Conservation (phyloP, 202 grass and related monocot genomes). For the Setaria viridis region DNA sequence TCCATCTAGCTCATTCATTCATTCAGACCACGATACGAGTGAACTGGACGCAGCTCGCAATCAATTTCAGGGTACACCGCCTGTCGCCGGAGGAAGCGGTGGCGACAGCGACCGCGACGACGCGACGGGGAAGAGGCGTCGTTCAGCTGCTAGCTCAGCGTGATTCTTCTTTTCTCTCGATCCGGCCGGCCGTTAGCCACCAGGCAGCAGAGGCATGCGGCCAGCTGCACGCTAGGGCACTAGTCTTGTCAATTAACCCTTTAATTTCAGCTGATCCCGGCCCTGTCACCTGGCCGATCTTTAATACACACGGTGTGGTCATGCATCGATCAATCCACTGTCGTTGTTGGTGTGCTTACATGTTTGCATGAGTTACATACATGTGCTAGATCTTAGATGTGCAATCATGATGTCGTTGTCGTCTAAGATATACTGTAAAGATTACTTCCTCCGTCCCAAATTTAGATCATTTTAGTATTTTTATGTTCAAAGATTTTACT, state of each 20-base stretch:
- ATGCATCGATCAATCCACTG: not conserved
- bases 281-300: not conserved
- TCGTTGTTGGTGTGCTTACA: too few species aligned
- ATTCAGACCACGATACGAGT: not conserved
- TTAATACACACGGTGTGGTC: not conserved
- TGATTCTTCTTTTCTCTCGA: not conserved
- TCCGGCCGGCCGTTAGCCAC: not conserved
- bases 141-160: not conserved
- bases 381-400: not conserved
- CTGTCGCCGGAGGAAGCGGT: not conserved
- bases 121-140: not conserved
- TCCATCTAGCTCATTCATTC: too few species aligned
- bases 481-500: too few species aligned
- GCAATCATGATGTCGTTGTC: not conserved
- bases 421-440: not conserved
- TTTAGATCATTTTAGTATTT: too few species aligned
- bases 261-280: not conserved
- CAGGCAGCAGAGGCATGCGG: not conserved
- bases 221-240: not conserved
- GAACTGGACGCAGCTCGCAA: conserved; percentile 16
- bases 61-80: not conserved
- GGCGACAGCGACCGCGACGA: not conserved
- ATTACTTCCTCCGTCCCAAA: too few species aligned
- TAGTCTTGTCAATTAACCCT: not conserved
- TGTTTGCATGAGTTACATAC: not conserved